Percentiles rank a stretch among this genome's conserved stretches.
phyloP scores from a whole-genome alignment of 805 yeast genomes.

The Sugiyamaella marilandica region DNA sequence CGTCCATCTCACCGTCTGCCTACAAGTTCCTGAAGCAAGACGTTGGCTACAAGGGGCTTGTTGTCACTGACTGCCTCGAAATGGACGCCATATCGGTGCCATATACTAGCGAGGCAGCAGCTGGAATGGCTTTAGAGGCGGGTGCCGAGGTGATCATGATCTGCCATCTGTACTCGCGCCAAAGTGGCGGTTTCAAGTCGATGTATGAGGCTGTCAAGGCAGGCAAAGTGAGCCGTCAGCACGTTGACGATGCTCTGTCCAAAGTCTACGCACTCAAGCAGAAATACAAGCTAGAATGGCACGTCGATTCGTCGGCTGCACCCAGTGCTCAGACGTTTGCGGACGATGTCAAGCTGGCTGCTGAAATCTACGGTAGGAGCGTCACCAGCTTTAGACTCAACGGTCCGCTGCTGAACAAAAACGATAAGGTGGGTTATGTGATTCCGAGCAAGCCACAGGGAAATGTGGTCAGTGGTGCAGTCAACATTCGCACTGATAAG shows the following conservation, averaged over 20 bases:
- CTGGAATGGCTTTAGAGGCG: conserved; percentile 50
- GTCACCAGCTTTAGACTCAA: conserved; percentile 43
- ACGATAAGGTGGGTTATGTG: conserved; percentile 22
- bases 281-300: conserved; percentile 20
- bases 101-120: conserved; percentile 56
- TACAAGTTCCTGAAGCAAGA: conserved; percentile 46
- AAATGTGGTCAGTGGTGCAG: conserved; percentile 15
- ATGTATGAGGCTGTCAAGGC: conserved; percentile 30
- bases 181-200: conserved; percentile 47
- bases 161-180: conserved; percentile 49
- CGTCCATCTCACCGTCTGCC: conserved; percentile 52
- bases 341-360: neutral
- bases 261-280: conserved; percentile 43
- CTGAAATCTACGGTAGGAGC: conserved; percentile 42
- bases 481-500: conserved; percentile 27
- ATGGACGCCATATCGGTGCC: conserved; percentile 55
- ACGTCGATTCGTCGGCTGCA: conserved; percentile 29
- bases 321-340: conserved; percentile 12
- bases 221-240: conserved; percentile 32
- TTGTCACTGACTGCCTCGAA: conserved; percentile 55
- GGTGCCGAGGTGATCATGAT: conserved; percentile 59
- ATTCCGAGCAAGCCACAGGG: conserved; percentile 17
- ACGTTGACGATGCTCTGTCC: conserved; percentile 35
- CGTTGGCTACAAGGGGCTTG: conserved; percentile 49
- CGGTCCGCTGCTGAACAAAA: conserved; percentile 37